These are phyloP conservation scores for Ganoderma meredithae DNA, from an alignment of 1,284 basidiomycete genomes.

Conservation along the genomic window DNA sequence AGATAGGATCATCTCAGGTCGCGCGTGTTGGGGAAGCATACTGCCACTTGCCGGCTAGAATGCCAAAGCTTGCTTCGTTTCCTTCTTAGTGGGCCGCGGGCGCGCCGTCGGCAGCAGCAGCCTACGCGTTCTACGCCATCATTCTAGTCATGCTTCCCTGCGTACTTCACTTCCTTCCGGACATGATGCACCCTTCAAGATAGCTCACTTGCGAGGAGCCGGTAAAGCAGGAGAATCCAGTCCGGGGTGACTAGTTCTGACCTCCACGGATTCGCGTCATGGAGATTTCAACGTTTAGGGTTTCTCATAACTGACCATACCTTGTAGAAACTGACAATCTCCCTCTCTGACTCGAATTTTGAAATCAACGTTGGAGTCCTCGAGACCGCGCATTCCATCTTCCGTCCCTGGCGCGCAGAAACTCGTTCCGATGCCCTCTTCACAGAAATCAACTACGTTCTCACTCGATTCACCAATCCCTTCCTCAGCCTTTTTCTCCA, in stretches of 20 bases:
- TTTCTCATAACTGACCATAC: not conserved
- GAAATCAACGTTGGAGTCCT: slow-evolving; percentile 90
- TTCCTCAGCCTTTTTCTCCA: slow-evolving; percentile 87
- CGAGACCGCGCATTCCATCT: slow-evolving; percentile 95
- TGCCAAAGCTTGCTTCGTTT: not conserved
- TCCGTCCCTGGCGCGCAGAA: slow-evolving; percentile 91
- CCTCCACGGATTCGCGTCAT: not conserved
- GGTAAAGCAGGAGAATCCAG: not conserved
- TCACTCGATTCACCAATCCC: slow-evolving; percentile 83
- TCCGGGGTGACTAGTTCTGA: not conserved
- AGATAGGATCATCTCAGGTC: not conserved
- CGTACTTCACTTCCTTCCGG: not conserved
- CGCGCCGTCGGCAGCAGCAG: not conserved
- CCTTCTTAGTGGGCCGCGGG: not conserved
- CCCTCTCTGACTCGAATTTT: slow-evolving; percentile 82
- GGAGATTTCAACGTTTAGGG: not conserved
- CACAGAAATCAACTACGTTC: slow-evolving; percentile 92
- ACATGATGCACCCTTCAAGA: not conserved
- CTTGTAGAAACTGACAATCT: slow-evolving; percentile 81
- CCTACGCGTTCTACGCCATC: not conserved
- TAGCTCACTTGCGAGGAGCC: not conserved
- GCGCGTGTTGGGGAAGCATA: not conserved
- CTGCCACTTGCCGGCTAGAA: not conserved
- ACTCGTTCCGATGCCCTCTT: slow-evolving; percentile 91
- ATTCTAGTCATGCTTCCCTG: not conserved